These are phyloP conservation scores for Emergomyces africanus DNA, from an alignment of 2,329 filamentous ascomycete genomes.

Conservation along the genomic window DNA sequence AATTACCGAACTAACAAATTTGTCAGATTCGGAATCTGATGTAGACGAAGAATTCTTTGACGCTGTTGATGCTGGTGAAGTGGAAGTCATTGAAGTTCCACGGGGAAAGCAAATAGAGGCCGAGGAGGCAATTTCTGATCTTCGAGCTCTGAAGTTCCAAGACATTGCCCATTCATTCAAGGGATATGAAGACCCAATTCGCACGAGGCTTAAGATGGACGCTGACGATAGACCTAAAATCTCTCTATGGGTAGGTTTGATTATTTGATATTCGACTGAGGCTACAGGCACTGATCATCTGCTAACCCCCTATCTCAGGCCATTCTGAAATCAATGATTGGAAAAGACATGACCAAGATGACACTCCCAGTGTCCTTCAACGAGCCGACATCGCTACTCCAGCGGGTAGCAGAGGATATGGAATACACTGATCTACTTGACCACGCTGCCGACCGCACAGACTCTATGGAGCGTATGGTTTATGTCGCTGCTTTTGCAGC, in stretches of 20 bases:
- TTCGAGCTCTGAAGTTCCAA: conserved; percentile 37
- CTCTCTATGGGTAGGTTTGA: conserved; percentile 70
- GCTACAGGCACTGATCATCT: background rate
- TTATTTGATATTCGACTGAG: background rate
- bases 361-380: conserved; percentile 97
- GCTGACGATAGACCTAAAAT: conserved; percentile 88
- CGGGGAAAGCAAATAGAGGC: conserved; percentile 37
- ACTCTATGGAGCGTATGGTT: conserved; percentile 82
- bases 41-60: conserved; percentile 95
- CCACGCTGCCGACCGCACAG: conserved; percentile 67
- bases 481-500: conserved; percentile 94
- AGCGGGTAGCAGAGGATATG: conserved; percentile 94
- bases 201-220: conserved; percentile 72
- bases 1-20: conserved; percentile 54
- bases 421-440: conserved; percentile 92
- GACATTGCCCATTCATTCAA: conserved; percentile 68
- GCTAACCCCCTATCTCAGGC: conserved; percentile 41
- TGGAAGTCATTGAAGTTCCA: conserved; percentile 43
- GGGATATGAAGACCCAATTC: conserved; percentile 82
- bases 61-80: conserved; percentile 80
- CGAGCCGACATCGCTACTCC: conserved; percentile 88
- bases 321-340: conserved; percentile 98
- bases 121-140: conserved; percentile 25
- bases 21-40: conserved; percentile 64
- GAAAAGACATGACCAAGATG: conserved; percentile 99